These are phyloP conservation scores for Lachnellula suecica DNA, from an alignment of 2,329 filamentous ascomycete genomes.

Conservation along the genomic window DNA sequence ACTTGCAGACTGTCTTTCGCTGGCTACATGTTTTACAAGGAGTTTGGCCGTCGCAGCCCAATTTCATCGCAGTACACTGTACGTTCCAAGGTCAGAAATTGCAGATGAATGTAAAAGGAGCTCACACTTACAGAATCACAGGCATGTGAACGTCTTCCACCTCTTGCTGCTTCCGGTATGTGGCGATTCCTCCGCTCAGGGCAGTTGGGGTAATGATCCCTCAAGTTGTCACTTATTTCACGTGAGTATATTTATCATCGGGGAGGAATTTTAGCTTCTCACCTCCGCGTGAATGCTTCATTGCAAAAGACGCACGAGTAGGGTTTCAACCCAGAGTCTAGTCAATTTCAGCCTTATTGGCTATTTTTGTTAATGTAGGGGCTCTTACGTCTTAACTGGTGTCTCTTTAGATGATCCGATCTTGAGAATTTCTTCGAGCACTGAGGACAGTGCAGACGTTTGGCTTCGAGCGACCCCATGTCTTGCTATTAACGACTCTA, in stretches of 20 bases:
- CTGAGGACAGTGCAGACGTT: neutral
- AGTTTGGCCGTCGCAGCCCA: constrained; percentile 43
- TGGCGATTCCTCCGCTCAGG: constrained; percentile 39
- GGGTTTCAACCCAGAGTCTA: constrained; percentile 46
- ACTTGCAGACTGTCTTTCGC: constrained; percentile 38
- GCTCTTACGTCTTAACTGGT: constrained; percentile 43
- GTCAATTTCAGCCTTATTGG: constrained; percentile 6
- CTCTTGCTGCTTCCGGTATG: constrained; percentile 43
- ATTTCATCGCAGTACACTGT: constrained; percentile 46
- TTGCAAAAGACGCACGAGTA: constrained; percentile 45
- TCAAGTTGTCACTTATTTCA: constrained; percentile 41
- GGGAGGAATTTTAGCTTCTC: constrained; percentile 17
- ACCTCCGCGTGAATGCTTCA: constrained; percentile 45
- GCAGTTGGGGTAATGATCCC: constrained; percentile 44
- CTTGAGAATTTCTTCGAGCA: constrained; percentile 42
- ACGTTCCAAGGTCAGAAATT: constrained; percentile 2
- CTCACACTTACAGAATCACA: constrained; percentile 41
- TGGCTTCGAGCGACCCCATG: neutral
- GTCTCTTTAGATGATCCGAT: constrained; percentile 46
- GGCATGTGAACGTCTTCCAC: constrained; percentile 45
- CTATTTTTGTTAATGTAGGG: constrained; percentile 6
- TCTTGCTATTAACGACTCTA: neutral
- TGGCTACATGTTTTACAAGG: constrained; percentile 44
- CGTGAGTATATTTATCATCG: constrained; percentile 7
- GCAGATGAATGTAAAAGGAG: neutral